phyloP scores from a whole-genome alignment of 352 stramenopile genomes.

The Globisporangium nodosum region DNA sequence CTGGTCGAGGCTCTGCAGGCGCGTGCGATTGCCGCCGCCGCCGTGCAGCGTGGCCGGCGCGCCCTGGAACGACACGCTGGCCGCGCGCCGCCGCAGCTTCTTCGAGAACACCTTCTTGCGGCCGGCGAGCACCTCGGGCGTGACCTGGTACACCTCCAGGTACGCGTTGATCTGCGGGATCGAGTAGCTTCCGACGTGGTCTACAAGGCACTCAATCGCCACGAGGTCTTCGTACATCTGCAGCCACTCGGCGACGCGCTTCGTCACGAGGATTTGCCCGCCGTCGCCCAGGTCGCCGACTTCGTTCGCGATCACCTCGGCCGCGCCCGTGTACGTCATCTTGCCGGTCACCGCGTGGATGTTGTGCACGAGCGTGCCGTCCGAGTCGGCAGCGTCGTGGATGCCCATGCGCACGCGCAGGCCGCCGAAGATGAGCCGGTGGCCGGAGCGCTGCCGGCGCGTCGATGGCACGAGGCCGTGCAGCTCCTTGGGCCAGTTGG shows the following conservation, averaged over 20 bases:
- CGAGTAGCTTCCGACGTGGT: constrained; percentile 2
- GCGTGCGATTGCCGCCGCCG: not conserved
- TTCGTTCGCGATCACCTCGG: constrained; percentile 56
- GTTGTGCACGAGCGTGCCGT: constrained; percentile 45
- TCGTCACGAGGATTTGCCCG: constrained; percentile 66
- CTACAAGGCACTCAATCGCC: not conserved
- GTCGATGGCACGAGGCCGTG: constrained; percentile 46
- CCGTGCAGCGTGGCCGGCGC: constrained; percentile 4
- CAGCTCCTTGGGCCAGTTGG: constrained; percentile 55
- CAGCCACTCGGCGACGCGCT: constrained; percentile 49
- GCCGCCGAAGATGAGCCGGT: constrained; percentile 49
- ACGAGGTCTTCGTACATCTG: constrained; percentile 20
- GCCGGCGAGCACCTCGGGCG: constrained; percentile 13
- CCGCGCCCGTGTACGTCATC: constrained; percentile 57
- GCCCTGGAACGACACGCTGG: constrained; percentile 6
- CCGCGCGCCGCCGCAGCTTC: constrained; percentile 5
- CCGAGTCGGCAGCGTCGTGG: constrained; percentile 51
- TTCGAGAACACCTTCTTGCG: constrained; percentile 12
- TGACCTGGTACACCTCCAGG: constrained; percentile 39
- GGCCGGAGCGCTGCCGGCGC: constrained; percentile 37
- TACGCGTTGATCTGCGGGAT: constrained; percentile 35
- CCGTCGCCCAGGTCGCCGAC: constrained; percentile 59
- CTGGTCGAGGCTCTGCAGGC: constrained; percentile 9
- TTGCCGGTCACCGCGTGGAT: constrained; percentile 63
- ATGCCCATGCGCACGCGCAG: constrained; percentile 76